Conservation (phyloP, 352 stramenopile species). For the Saprolegnia diclina region DNA sequence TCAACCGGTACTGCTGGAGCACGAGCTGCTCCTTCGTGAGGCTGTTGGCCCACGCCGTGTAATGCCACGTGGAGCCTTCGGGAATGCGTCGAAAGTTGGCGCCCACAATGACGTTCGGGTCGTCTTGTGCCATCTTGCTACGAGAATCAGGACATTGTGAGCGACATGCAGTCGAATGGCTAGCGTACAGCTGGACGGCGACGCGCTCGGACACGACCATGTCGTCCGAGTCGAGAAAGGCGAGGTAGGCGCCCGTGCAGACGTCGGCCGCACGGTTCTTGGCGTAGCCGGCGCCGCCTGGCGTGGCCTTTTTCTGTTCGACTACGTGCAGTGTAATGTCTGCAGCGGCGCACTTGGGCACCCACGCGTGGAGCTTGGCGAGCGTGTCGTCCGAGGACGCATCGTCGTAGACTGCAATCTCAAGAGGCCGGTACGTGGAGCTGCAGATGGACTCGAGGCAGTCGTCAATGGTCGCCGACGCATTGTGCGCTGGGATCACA, state of each 20-base stretch:
- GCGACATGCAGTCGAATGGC: background rate
- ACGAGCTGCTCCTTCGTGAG: conserved; percentile 22
- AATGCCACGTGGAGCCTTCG: conserved; percentile 24
- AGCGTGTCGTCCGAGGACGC: conserved; percentile 20
- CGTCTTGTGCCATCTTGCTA: conserved; percentile 9
- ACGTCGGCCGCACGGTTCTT: conserved; percentile 25
- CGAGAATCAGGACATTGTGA: background rate
- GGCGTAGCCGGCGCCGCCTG: conserved; percentile 23
- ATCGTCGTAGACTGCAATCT: conserved; percentile 23
- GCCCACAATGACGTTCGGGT: conserved; percentile 21
- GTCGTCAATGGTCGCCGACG: conserved; percentile 18
- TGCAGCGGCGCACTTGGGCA: conserved; percentile 15
- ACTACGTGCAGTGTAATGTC: conserved; percentile 16
- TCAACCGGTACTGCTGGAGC: conserved; percentile 23
- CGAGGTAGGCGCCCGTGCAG: conserved; percentile 17
- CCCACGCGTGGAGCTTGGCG: conserved; percentile 14
- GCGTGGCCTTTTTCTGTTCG: conserved; percentile 13
- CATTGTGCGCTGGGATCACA: conserved; percentile 21
- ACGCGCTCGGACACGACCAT: conserved; percentile 19
- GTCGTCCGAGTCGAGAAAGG: conserved; percentile 27
- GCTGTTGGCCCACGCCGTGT: conserved; percentile 23
- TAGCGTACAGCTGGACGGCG: conserved; percentile 16
- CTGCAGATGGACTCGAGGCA: conserved; percentile 22
- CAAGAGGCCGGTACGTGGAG: conserved; percentile 12
- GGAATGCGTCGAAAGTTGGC: conserved; percentile 23